A percentile compares a stretch with the other conserved stretches of the same genome.
Conservation (phyloP, 257 asterid species). For the Lycium barbarum region DNA sequence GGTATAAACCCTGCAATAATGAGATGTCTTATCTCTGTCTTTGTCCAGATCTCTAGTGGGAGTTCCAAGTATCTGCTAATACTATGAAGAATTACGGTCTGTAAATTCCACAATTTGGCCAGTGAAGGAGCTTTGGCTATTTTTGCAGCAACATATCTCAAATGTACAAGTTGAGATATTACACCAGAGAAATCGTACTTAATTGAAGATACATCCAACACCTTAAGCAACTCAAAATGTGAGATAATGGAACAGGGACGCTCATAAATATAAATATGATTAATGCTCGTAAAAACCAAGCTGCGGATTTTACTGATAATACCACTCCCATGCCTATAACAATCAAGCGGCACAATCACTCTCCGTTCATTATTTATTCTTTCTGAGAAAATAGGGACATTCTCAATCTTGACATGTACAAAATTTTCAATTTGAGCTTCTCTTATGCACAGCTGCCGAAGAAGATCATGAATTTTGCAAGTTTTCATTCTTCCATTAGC, state of each 20-base stretch:
- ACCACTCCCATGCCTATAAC: background rate
- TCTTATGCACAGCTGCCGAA: constrained; percentile 27
- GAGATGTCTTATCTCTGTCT: background rate
- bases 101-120: no score
- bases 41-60: no score
- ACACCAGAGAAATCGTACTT: background rate
- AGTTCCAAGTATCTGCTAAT: no score
- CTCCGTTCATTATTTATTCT: background rate
- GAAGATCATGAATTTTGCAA: constrained; percentile 35
- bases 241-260: no score
- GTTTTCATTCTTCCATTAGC: constrained; percentile 23
- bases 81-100: no score
- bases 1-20: background rate
- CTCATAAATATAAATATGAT: no score
- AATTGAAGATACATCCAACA: background rate
- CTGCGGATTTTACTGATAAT: no score
- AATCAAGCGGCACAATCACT: background rate
- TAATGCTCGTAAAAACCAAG: no score
- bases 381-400: background rate
- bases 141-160: background rate
- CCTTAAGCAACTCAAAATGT: no score
- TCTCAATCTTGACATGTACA: background rate
- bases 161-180: background rate
- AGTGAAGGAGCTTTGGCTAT: background rate
- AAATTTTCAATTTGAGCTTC: constrained; percentile 25